Base-by-base conservation (phyloP, 164 flowering plant species). In the Dillenia suffruticosa region DNA sequence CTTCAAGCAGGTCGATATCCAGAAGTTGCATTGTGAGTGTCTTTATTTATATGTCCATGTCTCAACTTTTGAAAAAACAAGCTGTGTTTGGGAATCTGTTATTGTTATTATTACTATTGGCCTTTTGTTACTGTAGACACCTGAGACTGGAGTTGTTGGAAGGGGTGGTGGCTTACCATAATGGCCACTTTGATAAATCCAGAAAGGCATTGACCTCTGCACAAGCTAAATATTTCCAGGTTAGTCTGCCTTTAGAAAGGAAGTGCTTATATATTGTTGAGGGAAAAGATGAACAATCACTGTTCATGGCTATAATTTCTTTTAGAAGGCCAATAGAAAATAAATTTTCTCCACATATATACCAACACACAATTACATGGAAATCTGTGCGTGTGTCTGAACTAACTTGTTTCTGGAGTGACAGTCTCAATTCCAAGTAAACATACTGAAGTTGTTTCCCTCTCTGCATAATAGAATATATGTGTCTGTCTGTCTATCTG, bases 81-180 rank as follows among this genome's bases (percentile, higher is more conserved):
- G 40, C 46, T 62, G n/a, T 12, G 12, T 54, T 40, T 57, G 12
- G 53, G 49, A 49, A 61, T 56, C 43, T 55, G 2, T 66, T 24
- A 32, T n/a, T 47, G 32, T 54, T 46, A 13, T 19, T 12, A 64
- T 32, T 6, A 32, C 5, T 6, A 2, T 22, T n/a, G 16, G 2
- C 46, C 6, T 12, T 44, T 49, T 45, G 45, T 26, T 2, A 17
- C 44, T 59, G 24, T 69, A 92, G 98, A 64, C 80, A 86, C 68
- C 62, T 94, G 81, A 81, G 97, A 67, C 71, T 94, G 63, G 96
- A 94, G 75, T 82, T 94, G 58, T 66, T 94, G 73, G 98, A 94
- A 80, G 97, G 93, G 16, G 92, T 94, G 32, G 88, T 86, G 46
- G 97, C 98, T 44, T 94, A 84, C 75, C 88, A 94, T 66, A 74